Evolutionary conservation across 1,284 basidiomycete genomes (phyloP).

Genomic region (Sanghuangporus baumii): DNA sequence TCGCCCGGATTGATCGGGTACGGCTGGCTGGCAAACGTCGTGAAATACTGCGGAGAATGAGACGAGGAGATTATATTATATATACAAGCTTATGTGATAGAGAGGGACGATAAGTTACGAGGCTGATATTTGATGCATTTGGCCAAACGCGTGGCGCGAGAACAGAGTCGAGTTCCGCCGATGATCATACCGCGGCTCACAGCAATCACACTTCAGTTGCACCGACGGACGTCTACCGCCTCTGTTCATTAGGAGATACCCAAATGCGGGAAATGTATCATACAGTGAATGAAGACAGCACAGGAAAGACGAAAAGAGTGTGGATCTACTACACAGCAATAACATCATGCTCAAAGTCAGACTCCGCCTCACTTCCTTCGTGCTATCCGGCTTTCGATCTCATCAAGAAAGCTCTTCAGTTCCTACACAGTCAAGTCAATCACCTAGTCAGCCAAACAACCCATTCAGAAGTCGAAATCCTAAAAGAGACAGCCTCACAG

Average conservation of each 20-base stretch:
- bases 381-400: constrained; percentile 26
- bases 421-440: constrained; percentile 17
- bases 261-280: neutral
- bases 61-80: too few relatives aligned
- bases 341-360: neutral
- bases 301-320: neutral
- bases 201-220: neutral
- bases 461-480: neutral
- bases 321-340: neutral
- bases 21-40: too few relatives aligned
- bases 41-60: too few relatives aligned
- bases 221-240: neutral
- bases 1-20: neutral
- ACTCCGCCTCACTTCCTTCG: neutral
- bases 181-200: neutral
- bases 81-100: neutral
- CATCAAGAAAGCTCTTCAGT: constrained; percentile 26
- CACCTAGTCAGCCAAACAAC: neutral
- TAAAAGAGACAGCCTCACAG: constrained; percentile 38
- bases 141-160: neutral
- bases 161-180: neutral
- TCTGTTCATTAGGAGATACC: neutral
- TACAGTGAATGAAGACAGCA: neutral
- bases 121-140: neutral
- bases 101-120: neutral